phyloP scores from a whole-genome alignment of 1,284 basidiomycete genomes.

The Thecaphora thlaspeos region DNA sequence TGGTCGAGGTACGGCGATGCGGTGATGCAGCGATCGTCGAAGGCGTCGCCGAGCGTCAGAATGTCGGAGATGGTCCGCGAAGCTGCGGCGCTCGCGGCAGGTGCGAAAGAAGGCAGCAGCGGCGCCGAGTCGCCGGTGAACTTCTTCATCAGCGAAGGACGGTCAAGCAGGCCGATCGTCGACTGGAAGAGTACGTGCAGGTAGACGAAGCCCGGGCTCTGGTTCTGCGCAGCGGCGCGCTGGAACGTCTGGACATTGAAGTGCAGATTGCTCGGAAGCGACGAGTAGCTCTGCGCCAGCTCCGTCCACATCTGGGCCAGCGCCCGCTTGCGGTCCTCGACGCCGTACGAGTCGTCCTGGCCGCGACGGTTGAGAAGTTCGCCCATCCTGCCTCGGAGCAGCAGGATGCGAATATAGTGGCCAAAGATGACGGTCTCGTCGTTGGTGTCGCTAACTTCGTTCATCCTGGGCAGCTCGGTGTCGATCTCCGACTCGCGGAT shows the following conservation, averaged over 20 bases:
- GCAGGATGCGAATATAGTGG: constrained; percentile 36
- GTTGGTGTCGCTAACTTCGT: constrained; percentile 23
- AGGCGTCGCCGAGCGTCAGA: constrained; percentile 33
- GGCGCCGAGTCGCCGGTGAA: constrained; percentile 28
- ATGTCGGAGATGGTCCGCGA: constrained; percentile 46
- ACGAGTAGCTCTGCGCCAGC: constrained; percentile 39
- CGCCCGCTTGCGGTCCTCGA: constrained; percentile 25
- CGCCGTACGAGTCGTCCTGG: constrained; percentile 26
- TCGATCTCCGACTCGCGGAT: constrained; percentile 44
- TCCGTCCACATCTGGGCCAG: constrained; percentile 43
- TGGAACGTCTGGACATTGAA: constrained; percentile 48
- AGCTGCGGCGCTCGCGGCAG: constrained; percentile 32
- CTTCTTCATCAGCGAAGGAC: constrained; percentile 40
- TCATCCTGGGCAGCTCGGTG: constrained; percentile 29
- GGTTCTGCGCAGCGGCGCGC: constrained; percentile 34
- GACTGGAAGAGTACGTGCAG: constrained; percentile 48
- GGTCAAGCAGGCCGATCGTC: constrained; percentile 43
- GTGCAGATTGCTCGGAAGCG: constrained; percentile 33
- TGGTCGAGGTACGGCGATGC: constrained; percentile 45
- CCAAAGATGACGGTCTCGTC: constrained; percentile 38
- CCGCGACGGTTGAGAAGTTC: constrained; percentile 41
- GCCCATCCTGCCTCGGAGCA: constrained; percentile 43
- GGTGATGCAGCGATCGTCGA: constrained; percentile 31
- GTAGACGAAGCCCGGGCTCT: constrained; percentile 43
- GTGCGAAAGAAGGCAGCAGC: constrained; percentile 26